Conservation (phyloP, 2,329 filamentous ascomycete genomes). For the Xylaria sp. region DNA sequence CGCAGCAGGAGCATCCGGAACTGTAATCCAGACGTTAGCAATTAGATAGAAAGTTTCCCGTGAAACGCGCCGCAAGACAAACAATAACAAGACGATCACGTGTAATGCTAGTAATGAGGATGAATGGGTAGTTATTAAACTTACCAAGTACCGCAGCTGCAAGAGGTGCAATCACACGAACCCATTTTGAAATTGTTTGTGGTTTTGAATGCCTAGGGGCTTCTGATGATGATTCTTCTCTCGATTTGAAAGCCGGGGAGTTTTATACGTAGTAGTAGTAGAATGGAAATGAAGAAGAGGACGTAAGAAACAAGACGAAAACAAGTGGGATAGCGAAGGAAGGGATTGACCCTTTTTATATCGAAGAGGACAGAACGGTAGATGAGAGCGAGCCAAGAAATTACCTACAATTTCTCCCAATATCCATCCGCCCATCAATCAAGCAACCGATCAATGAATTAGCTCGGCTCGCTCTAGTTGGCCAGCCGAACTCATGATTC, state of each 20-base stretch:
- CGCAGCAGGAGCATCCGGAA: constrained; percentile 32
- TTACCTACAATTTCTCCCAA: not conserved
- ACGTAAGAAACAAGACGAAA: not conserved
- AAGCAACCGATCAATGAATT: no score
- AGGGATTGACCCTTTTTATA: not conserved
- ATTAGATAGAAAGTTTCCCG: no score
- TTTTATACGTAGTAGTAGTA: not conserved
- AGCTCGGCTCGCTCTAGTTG: no score
- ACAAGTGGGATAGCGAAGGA: not conserved
- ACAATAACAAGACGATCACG: no score
- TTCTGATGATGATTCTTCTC: not conserved
- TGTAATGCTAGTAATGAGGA: no score
- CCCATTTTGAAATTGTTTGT: constrained; percentile 25
- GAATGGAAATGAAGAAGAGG: not conserved
- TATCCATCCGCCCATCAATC: not conserved
- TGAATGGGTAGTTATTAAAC: not conserved
- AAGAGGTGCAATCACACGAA: constrained; percentile 29
- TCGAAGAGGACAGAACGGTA: not conserved
- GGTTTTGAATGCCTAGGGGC: not conserved
- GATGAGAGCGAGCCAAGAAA: no score
- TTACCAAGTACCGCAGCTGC: constrained; percentile 32
- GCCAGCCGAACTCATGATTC: not conserved
- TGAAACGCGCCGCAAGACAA: no score
- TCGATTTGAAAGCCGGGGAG: not conserved
- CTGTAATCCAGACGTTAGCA: constrained; percentile 22